These are phyloP conservation scores for Purpureocillium lavendulum DNA, from an alignment of 2,329 filamentous ascomycete genomes.

Conservation along the genomic window DNA sequence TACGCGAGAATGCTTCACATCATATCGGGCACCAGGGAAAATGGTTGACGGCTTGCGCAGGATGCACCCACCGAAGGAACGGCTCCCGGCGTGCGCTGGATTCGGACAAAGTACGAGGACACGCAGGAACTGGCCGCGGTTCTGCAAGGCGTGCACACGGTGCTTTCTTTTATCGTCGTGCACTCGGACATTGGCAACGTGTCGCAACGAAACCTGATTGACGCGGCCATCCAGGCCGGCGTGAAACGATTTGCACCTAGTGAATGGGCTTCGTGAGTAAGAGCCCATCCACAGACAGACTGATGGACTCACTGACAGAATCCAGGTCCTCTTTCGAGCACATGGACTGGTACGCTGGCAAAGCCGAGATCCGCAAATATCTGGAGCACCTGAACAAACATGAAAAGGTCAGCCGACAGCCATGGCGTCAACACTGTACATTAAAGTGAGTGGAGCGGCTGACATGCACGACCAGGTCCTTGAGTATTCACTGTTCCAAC, in stretches of 20 bases:
- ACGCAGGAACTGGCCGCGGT: constrained; percentile 20
- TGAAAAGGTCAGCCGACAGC: too few species aligned
- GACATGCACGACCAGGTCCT: constrained; percentile 27
- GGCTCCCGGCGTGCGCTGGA: constrained; percentile 25
- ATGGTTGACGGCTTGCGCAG: too few species aligned
- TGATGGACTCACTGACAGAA: too few species aligned
- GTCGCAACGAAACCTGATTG: constrained; percentile 36
- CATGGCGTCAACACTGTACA: too few species aligned
- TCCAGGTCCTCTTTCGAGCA: background rate
- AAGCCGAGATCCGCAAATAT: constrained; percentile 40
- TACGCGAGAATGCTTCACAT: constrained; percentile 13
- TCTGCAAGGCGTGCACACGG: constrained; percentile 39
- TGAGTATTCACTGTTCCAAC: constrained; percentile 48
- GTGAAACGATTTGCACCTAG: constrained; percentile 54
- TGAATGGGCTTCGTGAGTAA: constrained; percentile 41
- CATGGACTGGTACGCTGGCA: constrained; percentile 36
- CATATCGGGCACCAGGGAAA: too few species aligned
- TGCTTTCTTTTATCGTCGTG: constrained; percentile 41
- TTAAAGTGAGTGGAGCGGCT: background rate
- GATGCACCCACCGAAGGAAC: background rate
- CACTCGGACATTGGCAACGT: constrained; percentile 21
- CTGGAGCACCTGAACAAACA: constrained; percentile 22
- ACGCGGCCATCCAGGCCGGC: constrained; percentile 48
- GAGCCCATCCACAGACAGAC: too few species aligned
- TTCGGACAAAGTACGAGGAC: constrained; percentile 34